phyloP scores from a whole-genome alignment of 768 basidiomycete species.

The Leccinum subtestaceum region DNA sequence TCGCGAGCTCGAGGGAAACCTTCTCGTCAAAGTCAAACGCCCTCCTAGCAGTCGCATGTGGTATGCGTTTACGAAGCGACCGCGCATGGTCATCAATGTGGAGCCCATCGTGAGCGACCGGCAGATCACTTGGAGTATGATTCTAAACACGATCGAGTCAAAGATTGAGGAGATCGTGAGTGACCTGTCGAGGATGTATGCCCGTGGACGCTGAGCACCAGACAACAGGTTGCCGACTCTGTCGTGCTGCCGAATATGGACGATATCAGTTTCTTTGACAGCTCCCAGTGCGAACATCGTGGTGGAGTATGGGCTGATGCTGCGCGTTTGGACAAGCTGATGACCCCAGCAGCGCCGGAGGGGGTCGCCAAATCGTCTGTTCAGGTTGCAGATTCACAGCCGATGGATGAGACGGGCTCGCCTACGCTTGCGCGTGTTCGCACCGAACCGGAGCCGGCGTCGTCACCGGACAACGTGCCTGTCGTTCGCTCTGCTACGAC shows the following conservation, averaged over 20 bases:
- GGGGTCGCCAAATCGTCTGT: conserved; percentile 1
- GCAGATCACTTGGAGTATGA: conserved; percentile 93
- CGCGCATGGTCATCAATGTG: conserved; percentile 84
- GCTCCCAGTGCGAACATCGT: conserved; percentile 54
- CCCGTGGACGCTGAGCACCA: conserved; percentile 66
- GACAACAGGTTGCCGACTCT: conserved; percentile 87
- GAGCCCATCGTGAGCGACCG: conserved; percentile 93
- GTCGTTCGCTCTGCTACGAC: conserved; percentile 24
- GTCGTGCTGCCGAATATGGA: conserved; percentile 98
- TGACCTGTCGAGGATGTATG: conserved; percentile 17
- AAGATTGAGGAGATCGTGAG: conserved; percentile 82
- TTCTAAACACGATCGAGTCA: conserved; percentile 85
- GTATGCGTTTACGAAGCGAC: conserved; percentile 88
- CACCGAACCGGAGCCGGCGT: conserved; percentile 34
- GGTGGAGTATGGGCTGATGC: conserved; percentile 92
- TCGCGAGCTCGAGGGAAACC: conserved; percentile 87
- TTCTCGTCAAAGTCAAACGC: conserved; percentile 86
- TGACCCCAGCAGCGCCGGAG: conserved; percentile 12
- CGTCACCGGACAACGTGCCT: conserved; percentile 19
- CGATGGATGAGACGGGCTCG: conserved; percentile 35
- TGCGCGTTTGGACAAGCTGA: conserved; percentile 39
- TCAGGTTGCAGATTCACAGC: conserved; percentile 25
- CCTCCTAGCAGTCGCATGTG: conserved; percentile 94
- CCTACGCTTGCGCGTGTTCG: conserved; percentile 21
- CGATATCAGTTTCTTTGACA: conserved; percentile 95